A percentile compares a stretch with the other conserved stretches of the same genome.
Conservation (phyloP, 495 filamentous ascomycete genomes). For the Xylaria nigripes region DNA sequence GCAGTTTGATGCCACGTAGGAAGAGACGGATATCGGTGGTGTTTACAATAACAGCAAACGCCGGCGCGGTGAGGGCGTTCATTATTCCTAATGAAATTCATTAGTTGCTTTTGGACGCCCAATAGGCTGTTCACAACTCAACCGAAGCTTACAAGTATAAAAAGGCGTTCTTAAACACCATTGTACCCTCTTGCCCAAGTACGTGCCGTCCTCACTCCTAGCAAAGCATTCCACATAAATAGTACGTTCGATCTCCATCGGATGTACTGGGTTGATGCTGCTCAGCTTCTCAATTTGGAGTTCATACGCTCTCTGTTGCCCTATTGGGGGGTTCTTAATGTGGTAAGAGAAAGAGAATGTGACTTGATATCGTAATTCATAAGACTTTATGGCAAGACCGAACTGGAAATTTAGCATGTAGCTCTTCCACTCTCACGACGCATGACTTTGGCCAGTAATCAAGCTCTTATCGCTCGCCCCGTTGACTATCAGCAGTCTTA, state of each 20-base stretch:
- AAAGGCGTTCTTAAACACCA: background rate
- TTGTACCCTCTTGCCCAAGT: background rate
- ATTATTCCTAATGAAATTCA: background rate
- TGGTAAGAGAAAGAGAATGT: background rate
- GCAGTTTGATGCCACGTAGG: conserved; percentile 9
- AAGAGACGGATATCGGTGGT: conserved; percentile 2
- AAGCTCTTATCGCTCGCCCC: background rate
- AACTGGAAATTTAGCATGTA: background rate
- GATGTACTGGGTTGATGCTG: background rate
- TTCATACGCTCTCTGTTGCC: conserved; percentile 5
- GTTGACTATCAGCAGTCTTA: background rate
- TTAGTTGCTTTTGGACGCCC: background rate
- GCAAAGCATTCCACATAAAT: background rate
- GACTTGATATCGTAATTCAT: background rate
- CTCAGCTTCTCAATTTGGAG: background rate
- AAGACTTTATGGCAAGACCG: background rate
- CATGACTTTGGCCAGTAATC: background rate
- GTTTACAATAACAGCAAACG: conserved; percentile 2
- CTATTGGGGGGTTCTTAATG: conserved; percentile 26
- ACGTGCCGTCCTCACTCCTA: background rate
- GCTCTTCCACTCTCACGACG: background rate
- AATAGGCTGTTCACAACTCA: background rate
- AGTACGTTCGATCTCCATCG: background rate
- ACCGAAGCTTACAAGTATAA: background rate
- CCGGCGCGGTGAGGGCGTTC: conserved; percentile 11